A percentile compares a stretch with the other conserved stretches of the same genome.
Evolutionary conservation across 208 protist genomes (phyloP).

Genomic region (Cochliopodium minus): DNA sequence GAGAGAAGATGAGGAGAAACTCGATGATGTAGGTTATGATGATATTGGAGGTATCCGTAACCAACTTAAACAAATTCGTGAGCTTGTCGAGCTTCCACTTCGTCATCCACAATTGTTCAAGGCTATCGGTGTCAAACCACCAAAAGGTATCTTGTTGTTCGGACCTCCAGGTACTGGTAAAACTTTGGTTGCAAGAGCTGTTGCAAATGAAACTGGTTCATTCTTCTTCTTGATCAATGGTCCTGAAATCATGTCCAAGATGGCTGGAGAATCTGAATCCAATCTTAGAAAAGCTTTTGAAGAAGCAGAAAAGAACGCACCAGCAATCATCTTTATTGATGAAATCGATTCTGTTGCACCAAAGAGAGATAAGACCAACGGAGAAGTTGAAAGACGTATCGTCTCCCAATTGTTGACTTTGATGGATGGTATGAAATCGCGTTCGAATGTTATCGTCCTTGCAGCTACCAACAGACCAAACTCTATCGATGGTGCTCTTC

Average conservation of each 20-base stretch:
- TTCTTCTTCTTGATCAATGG: conserved; percentile 99
- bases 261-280: conserved; percentile 96
- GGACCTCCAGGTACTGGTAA: conserved; percentile 97
- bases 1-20: conserved; percentile 94
- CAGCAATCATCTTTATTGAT: conserved; percentile 99
- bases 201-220: conserved; percentile 98
- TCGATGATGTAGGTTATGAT: conserved; percentile 84
- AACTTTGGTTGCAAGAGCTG: conserved; percentile 96
- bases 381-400: conserved; percentile 98
- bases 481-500: conserved; percentile 93
- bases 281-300: conserved; percentile 99
- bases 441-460: conserved; percentile 97
- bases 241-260: conserved; percentile 99
- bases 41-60: conserved; percentile 96
- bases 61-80: conserved; percentile 93
- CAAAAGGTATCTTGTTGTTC: conserved; percentile 89
- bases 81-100: conserved; percentile 97
- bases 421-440: conserved; percentile 98
- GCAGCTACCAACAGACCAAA: conserved; percentile 99
- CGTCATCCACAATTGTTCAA: conserved; percentile 95
- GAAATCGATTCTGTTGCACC: conserved; percentile 99
- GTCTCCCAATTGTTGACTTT: conserved; percentile 99
- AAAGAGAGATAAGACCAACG: conserved; percentile 97
- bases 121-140: conserved; percentile 91
- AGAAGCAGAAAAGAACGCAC: conserved; percentile 96